Evolutionary conservation across 2,329 filamentous ascomycete species (phyloP).

Genomic region (Venturia oleaginea): DNA sequence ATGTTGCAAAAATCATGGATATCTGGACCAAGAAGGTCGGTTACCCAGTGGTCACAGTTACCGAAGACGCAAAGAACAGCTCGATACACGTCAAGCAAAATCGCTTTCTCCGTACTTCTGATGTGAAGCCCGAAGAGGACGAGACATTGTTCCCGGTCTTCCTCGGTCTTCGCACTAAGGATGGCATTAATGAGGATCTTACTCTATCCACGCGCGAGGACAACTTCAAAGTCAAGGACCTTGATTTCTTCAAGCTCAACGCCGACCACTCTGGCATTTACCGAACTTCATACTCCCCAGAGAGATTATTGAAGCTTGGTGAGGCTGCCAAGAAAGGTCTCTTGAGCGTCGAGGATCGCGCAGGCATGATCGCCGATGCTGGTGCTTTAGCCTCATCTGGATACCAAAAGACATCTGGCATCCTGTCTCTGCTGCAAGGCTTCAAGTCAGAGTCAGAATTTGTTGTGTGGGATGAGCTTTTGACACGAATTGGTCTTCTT

Average conservation of each 20-base stretch:
- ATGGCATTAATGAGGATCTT: slow-evolving; percentile 69
- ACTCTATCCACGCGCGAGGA: slow-evolving; percentile 65
- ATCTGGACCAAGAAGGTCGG: slow-evolving; percentile 97
- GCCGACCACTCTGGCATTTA: slow-evolving; percentile 91
- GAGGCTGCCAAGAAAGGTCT: slow-evolving; percentile 73
- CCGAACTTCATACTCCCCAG: slow-evolving; percentile 77
- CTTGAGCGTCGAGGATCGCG: slow-evolving; percentile 79
- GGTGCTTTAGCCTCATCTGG: slow-evolving; percentile 82
- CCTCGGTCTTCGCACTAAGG: slow-evolving; percentile 72
- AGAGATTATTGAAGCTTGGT: slow-evolving; percentile 79
- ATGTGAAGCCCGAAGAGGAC: slow-evolving; percentile 90
- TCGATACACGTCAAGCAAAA: slow-evolving; percentile 87
- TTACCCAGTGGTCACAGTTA: slow-evolving; percentile 82
- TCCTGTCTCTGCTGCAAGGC: slow-evolving; percentile 75
- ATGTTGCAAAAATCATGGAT: slow-evolving; percentile 81
- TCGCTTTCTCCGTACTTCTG: slow-evolving; percentile 83
- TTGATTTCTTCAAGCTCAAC: slow-evolving; percentile 94
- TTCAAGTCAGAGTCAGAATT: slow-evolving; percentile 77
- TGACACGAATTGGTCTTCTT: slow-evolving; percentile 67
- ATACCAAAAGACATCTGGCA: slow-evolving; percentile 86
- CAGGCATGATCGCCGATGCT: slow-evolving; percentile 84
- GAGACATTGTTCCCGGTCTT: slow-evolving; percentile 82
- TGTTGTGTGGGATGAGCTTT: slow-evolving; percentile 91
- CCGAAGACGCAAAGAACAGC: slow-evolving; percentile 51
- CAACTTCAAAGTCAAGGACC: slow-evolving; percentile 65